These are phyloP conservation scores for Hanseniaspora lachancei DNA, from an alignment of 805 yeast genomes.

Conservation along the genomic window DNA sequence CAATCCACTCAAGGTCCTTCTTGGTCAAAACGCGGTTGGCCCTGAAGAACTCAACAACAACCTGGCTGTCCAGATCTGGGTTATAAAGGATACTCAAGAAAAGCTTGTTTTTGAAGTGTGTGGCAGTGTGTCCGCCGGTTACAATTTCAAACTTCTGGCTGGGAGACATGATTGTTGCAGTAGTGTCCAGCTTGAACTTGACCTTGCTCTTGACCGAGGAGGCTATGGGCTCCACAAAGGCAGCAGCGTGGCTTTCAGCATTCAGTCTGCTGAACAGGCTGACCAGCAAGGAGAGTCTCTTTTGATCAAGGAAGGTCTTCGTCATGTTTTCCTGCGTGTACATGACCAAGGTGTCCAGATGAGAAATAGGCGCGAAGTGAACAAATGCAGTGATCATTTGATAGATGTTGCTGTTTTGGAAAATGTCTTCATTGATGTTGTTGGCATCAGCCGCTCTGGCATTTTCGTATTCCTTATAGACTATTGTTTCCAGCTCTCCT, in stretches of 20 bases:
- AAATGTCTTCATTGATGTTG: constrained; percentile 7
- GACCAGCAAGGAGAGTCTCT: background rate
- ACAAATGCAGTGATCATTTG: background rate
- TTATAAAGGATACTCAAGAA: background rate
- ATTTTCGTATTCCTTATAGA: background rate
- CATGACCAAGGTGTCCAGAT: background rate
- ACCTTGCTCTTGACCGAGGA: background rate
- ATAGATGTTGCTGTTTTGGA: background rate
- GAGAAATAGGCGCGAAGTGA: background rate
- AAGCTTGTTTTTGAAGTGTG: background rate
- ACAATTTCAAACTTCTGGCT: background rate
- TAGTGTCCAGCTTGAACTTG: background rate
- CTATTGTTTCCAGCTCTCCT: background rate
- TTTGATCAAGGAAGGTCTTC: background rate
- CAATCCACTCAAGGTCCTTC: background rate
- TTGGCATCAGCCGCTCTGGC: background rate
- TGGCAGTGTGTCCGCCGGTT: too few species aligned
- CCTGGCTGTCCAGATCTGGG: background rate
- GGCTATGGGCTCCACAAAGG: background rate
- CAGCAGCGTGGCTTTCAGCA: background rate
- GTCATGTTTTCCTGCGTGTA: constrained; percentile 4
- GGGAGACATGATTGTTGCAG: background rate
- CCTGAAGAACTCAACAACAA: background rate
- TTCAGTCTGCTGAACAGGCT: background rate
- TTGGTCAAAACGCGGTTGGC: background rate